Evolutionary conservation across 768 basidiomycete genomes (phyloP).

Genomic region (Neoboletus magnificus): DNA sequence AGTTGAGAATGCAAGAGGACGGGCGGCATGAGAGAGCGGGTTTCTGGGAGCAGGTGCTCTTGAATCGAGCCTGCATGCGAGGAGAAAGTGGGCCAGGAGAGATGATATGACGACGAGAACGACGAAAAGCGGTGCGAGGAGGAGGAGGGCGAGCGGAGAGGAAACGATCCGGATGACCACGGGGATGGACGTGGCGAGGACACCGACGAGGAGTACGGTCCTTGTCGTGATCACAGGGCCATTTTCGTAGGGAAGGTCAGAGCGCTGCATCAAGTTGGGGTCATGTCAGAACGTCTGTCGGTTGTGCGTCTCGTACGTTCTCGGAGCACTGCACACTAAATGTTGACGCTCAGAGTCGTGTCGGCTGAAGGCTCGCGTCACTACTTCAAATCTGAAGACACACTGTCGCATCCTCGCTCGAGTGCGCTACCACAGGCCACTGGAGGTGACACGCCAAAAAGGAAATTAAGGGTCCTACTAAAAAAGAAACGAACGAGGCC

Average conservation of each 20-base stretch:
- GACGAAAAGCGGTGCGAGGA: slow-evolving; percentile 61
- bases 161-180: slow-evolving; percentile 52
- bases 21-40: slow-evolving; percentile 54
- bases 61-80: slow-evolving; percentile 59
- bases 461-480: too few relatives aligned
- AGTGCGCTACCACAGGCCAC: too few relatives aligned
- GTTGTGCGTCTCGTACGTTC: not conserved
- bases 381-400: too few relatives aligned
- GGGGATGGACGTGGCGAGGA: slow-evolving; percentile 58
- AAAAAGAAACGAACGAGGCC: too few relatives aligned
- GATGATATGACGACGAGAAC: slow-evolving; percentile 47
- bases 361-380: too few relatives aligned
- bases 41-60: slow-evolving; percentile 32
- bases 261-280: slow-evolving; percentile 15
- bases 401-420: too few relatives aligned
- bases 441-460: too few relatives aligned
- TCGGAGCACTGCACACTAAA: not conserved
- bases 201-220: slow-evolving; percentile 53
- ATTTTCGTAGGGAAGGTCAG: slow-evolving; percentile 25
- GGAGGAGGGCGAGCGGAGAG: slow-evolving; percentile 61
- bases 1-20: slow-evolving; percentile 82
- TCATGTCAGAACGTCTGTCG: not conserved
- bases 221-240: slow-evolving; percentile 43
- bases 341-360: not conserved
- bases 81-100: slow-evolving; percentile 49